Conservation (phyloP, 1,284 basidiomycete genomes). For the Caloboletus firmus region DNA sequence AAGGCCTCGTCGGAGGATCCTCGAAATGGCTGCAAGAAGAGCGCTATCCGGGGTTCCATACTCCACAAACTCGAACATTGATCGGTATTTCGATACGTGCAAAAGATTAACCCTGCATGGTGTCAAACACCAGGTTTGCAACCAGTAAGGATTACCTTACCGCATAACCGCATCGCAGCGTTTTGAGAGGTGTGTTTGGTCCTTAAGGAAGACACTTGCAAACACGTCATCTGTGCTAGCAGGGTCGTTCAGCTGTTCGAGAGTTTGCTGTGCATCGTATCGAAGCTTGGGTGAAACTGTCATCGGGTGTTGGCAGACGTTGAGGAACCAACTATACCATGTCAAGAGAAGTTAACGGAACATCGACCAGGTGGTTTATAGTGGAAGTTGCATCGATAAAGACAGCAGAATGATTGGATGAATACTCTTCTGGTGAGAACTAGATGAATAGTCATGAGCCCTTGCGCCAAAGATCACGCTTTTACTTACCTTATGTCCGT, state of each 20-base stretch:
- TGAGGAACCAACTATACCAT: conserved; percentile 44
- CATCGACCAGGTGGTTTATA: conserved; percentile 78
- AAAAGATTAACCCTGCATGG: conserved; percentile 60
- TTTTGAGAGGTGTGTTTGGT: conserved; percentile 57
- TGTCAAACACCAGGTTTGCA: conserved; percentile 5
- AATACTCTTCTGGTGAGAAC: conserved; percentile 60
- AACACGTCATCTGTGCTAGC: conserved; percentile 64
- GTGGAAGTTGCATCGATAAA: conserved; percentile 82
- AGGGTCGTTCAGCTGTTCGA: conserved; percentile 57
- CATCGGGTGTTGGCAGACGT: background rate
- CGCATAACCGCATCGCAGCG: conserved; percentile 68
- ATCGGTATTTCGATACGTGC: conserved; percentile 47
- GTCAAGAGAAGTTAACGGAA: conserved; percentile 71
- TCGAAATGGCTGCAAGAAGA: conserved; percentile 54
- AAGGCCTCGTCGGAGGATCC: conserved; percentile 64
- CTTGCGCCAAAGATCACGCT: conserved; percentile 5
- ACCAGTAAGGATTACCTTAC: conserved; percentile 39
- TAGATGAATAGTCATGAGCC: conserved; percentile 27
- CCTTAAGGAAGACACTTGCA: conserved; percentile 70
- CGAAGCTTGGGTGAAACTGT: conserved; percentile 53
- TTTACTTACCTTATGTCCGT: conserved; percentile 48
- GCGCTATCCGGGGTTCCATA: conserved; percentile 59
- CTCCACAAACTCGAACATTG: conserved; percentile 54
- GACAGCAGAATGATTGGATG: conserved; percentile 48
- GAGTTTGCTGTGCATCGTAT: conserved; percentile 72